These are phyloP conservation scores for Irpex rosettiformis DNA, from an alignment of 1,284 basidiomycete genomes.

Conservation along the genomic window DNA sequence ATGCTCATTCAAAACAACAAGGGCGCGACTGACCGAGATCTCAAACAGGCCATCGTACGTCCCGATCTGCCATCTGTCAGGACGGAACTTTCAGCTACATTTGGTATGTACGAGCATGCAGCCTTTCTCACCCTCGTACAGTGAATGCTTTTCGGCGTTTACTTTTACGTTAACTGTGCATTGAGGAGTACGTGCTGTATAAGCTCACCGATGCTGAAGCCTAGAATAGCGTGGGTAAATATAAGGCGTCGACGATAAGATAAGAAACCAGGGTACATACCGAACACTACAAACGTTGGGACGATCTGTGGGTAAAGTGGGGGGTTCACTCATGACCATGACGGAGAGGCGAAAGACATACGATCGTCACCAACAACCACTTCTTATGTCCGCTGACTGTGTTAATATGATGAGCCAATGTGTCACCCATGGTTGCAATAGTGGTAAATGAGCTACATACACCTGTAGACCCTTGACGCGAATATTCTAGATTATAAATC, in stretches of 20 bases:
- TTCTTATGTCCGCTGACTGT: conserved; percentile 19
- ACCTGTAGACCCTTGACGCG: conserved; percentile 19
- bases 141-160: conserved; percentile 6
- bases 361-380: conserved; percentile 14
- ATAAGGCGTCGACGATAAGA: background rate
- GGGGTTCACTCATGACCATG: background rate
- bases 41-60: conserved; percentile 10
- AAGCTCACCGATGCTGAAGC: conserved; percentile 8
- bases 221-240: background rate
- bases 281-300: conserved; percentile 18
- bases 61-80: conserved; percentile 8
- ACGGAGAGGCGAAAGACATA: conserved; percentile 8
- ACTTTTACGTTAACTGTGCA: background rate
- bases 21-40: conserved; percentile 14
- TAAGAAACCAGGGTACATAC: conserved; percentile 3
- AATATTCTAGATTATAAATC: conserved; percentile 16
- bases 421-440: background rate
- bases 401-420: background rate
- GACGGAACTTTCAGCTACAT: background rate
- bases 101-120: background rate
- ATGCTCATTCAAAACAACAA: too few relatives aligned
- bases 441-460: conserved; percentile 7
- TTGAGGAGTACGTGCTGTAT: background rate
- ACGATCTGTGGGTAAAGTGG: conserved; percentile 8
- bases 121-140: conserved; percentile 10